Percentiles rank a stretch among this genome's conserved stretches.
Conservation (phyloP, 306 rosid species). For the Prosopis cineraria region DNA sequence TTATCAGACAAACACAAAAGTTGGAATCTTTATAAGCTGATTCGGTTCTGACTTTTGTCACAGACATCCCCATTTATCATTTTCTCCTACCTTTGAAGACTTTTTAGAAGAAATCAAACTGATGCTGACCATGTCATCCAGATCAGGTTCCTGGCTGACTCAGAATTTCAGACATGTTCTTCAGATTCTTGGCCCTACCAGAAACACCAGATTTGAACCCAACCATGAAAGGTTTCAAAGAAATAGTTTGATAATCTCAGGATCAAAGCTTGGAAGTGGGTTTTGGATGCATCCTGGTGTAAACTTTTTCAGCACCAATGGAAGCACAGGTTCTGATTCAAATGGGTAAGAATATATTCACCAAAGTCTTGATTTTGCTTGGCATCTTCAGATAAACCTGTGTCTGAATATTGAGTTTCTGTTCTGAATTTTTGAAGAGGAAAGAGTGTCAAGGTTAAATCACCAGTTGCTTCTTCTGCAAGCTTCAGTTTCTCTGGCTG, state of each 20-base stretch:
- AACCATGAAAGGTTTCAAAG: background rate
- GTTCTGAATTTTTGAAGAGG: constrained; percentile 32
- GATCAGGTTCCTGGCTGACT: constrained; percentile 14
- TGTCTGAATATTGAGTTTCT: background rate
- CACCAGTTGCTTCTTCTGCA: constrained; percentile 35
- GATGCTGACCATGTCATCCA: constrained; percentile 22
- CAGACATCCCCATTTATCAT: background rate
- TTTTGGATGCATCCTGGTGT: background rate
- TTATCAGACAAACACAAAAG: background rate
- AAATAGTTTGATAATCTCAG: background rate
- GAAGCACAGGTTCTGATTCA: background rate
- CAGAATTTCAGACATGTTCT: constrained; percentile 37
- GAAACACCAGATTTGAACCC: background rate
- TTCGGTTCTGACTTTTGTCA: background rate
- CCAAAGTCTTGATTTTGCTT: background rate
- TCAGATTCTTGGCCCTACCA: constrained; percentile 24
- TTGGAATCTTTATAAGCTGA: background rate
- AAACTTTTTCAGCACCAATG: background rate
- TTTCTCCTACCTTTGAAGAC: constrained; percentile 1
- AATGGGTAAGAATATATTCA: background rate
- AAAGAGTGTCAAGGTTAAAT: constrained; percentile 24
- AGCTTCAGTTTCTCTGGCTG: constrained; percentile 26
- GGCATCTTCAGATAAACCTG: background rate
- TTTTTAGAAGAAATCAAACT: constrained; percentile 13
- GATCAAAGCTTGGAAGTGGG: background rate